Base-by-base conservation (phyloP, 2,329 filamentous ascomycete species). In the Penicillium sp. region DNA sequence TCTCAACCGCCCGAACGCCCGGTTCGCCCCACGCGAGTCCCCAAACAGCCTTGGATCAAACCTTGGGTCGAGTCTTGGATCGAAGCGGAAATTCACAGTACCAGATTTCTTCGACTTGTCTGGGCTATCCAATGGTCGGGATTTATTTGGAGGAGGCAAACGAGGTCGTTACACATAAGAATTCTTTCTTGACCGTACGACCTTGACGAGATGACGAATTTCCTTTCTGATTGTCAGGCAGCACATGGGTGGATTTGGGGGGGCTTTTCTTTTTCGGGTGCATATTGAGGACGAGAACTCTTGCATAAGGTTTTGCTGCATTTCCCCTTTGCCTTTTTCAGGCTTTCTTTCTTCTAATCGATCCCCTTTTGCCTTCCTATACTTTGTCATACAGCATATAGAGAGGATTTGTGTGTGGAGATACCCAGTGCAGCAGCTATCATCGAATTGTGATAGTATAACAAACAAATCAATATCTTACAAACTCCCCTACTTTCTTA, bases 31-130 rank as follows among this genome's bases (percentile, higher is more conserved):
- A 33, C 71, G 77, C 56, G 73, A 78, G 39, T 62, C 77, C 4
- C 72, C 74, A 1, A 65, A 74, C 13, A 72, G 68, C 4, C 59
- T 79, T 7, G 79, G 80, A 5, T 77, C 77, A 6, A 82, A 19
- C 39, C 39, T 42, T 23, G 39, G 39, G 19, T 65, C 74, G 10
- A 72, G 68, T 4, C 58, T 79, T 7, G 79, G 80, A 6, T 78
- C 77, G 8, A 82, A 82, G 69, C 72, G 80, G 56, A 80, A 79
- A 66, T 69, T 77, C 50, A 72, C 75, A 19, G 75, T 81, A 47
- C 75, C 74, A 3, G 80, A 81, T 46, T 81, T 81, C 62, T 81
- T 81, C 58, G 80, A 81, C 60, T 63, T 82, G 21, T 79, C 78
- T 2, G 78, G 74, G 47, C 62, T 80, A 50, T 73, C 75, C 19